These are phyloP conservation scores for Pseudocercospora eumusae DNA, from an alignment of 2,329 filamentous ascomycete genomes.

Conservation along the genomic window DNA sequence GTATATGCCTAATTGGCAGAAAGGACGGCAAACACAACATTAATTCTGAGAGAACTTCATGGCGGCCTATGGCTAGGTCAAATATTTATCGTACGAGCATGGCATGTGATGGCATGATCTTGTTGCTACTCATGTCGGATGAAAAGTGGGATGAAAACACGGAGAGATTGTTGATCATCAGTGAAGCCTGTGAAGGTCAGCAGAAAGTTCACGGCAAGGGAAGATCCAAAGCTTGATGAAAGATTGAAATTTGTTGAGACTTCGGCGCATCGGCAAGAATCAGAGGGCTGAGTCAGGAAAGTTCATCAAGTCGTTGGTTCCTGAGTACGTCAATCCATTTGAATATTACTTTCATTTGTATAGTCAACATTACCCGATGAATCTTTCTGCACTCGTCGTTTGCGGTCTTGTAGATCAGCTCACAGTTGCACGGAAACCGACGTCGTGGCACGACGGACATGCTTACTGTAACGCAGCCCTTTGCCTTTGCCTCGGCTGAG, in stretches of 20 bases:
- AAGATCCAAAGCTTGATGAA: neutral
- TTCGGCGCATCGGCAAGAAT: neutral
- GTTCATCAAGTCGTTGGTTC: neutral
- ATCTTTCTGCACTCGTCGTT: too few relatives aligned
- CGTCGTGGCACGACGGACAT: neutral
- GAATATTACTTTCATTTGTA: too few relatives aligned
- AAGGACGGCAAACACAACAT: neutral
- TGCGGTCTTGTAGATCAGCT: too few relatives aligned
- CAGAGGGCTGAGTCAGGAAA: neutral
- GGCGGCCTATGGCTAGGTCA: neutral
- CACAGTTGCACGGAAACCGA: neutral
- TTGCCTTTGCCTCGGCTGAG: neutral
- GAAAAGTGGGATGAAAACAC: neutral
- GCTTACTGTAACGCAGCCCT: neutral
- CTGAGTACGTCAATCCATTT: too few relatives aligned
- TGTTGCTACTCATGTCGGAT: neutral
- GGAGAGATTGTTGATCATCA: neutral
- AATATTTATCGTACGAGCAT: neutral
- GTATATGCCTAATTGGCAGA: neutral
- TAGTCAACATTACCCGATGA: too few relatives aligned
- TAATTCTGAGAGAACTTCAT: neutral
- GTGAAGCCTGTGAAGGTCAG: neutral
- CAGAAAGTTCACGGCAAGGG: neutral
- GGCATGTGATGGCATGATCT: neutral
- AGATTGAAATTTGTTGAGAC: neutral